A percentile compares a stretch with the other conserved stretches of the same genome.
Conservation (phyloP, 2,329 filamentous ascomycete genomes). For the Ophiostoma populinum region DNA sequence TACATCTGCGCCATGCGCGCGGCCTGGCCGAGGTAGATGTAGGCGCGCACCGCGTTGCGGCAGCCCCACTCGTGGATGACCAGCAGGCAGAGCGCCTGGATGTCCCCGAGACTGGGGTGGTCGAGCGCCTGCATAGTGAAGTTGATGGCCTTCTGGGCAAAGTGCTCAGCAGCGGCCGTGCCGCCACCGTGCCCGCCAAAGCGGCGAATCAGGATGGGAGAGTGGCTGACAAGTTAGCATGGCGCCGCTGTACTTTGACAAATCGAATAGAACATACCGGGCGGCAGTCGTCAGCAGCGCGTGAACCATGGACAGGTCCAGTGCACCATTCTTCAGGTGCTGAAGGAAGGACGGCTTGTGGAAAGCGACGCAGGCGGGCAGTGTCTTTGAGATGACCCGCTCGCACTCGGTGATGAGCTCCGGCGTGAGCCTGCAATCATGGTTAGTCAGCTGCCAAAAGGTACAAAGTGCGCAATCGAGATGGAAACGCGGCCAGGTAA, state of each 20-base stretch:
- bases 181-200: constrained; percentile 35
- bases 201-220: constrained; percentile 36
- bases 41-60: constrained; percentile 42
- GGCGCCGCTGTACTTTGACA: background rate
- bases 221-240: constrained; percentile 25
- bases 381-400: constrained; percentile 41
- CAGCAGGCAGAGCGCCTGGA: constrained; percentile 42
- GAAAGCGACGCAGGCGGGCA: constrained; percentile 44
- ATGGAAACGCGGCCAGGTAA: background rate
- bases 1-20: constrained; percentile 50
- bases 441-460: constrained; percentile 2
- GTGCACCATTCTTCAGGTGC: constrained; percentile 37
- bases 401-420: constrained; percentile 42
- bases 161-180: constrained; percentile 38
- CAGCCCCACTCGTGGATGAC: constrained; percentile 47
- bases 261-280: constrained; percentile 23
- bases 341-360: constrained; percentile 45
- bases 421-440: constrained; percentile 29
- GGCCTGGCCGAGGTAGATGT: constrained; percentile 45
- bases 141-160: constrained; percentile 38
- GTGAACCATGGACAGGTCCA: constrained; percentile 39
- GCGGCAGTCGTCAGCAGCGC: constrained; percentile 40
- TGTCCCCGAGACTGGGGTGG: constrained; percentile 40
- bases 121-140: constrained; percentile 41
- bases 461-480: background rate